These are phyloP conservation scores for Spirogloea muscicola DNA, from an alignment of 139 green algal species.

Conservation along the genomic window DNA sequence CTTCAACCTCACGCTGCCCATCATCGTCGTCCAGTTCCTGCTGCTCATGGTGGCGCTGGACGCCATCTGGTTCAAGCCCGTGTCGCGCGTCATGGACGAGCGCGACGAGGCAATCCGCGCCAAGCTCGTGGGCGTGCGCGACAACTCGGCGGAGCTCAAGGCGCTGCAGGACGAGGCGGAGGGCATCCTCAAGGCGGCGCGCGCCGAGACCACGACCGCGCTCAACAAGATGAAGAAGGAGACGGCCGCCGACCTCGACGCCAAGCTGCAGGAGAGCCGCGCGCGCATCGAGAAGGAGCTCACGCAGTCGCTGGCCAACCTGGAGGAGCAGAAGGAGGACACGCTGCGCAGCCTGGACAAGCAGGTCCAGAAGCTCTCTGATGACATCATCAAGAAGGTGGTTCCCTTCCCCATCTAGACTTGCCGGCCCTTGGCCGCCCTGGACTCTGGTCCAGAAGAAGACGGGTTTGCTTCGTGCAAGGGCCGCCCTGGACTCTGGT, in stretches of 20 bases:
- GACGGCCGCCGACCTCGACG: conserved; percentile 33
- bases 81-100: conserved; percentile 56
- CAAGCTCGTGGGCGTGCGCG: conserved; percentile 50
- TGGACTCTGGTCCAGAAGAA: no score
- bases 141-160: conserved; percentile 54
- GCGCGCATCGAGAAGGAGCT: conserved; percentile 52
- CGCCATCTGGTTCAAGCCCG: conserved; percentile 58
- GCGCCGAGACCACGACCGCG: conserved; percentile 29
- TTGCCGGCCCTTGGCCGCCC: no score
- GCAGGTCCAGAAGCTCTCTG: conserved; percentile 39
- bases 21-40: conserved; percentile 56
- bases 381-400: conserved; percentile 54
- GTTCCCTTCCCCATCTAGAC: no score
- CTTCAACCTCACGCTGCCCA: conserved; percentile 61
- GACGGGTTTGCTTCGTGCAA: no score
- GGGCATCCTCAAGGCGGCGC: conserved; percentile 45
- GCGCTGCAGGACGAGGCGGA: conserved; percentile 51
- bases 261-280: conserved; percentile 35
- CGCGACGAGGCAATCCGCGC: conserved; percentile 53
- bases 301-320: conserved; percentile 25
- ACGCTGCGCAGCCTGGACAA: conserved; percentile 41
- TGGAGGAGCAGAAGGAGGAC: conserved; percentile 48
- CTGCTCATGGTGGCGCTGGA: conserved; percentile 58
- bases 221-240: conserved; percentile 45
- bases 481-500: no score